phyloP scores from a whole-genome alignment of 345 rosid species.

The Odontarrhena argentea region DNA sequence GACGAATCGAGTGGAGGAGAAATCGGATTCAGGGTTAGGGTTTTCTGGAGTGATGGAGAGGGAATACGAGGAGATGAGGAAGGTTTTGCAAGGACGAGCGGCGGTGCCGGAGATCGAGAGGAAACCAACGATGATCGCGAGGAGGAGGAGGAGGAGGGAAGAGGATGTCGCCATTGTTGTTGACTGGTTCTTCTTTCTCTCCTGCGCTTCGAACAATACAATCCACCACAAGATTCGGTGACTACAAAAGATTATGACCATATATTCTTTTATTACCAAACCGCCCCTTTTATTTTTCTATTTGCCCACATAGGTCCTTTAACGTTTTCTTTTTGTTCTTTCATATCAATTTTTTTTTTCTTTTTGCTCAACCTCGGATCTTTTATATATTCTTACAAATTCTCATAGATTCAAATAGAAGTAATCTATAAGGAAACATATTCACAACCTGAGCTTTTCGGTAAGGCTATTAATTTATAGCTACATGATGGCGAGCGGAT shows the following conservation, averaged over 20 bases:
- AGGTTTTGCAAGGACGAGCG: constrained; percentile 58
- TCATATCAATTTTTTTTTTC: no score
- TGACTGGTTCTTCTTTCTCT: constrained; percentile 5
- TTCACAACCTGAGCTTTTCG: no score
- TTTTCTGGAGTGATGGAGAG: constrained; percentile 60
- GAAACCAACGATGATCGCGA: constrained; percentile 38
- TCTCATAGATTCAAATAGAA: no score
- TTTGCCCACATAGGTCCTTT: no score
- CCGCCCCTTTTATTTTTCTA: no score
- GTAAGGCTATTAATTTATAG: no score
- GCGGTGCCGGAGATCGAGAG: constrained; percentile 42
- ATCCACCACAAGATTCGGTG: constrained; percentile 9
- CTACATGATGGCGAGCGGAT: no score
- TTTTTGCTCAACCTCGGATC: no score
- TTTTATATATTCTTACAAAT: no score
- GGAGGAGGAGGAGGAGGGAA: constrained; percentile 33
- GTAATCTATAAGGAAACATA: no score
- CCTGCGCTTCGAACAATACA: background rate
- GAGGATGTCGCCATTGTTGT: constrained; percentile 43
- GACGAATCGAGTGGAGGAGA: constrained; percentile 51
- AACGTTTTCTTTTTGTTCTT: no score
- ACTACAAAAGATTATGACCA: constrained; percentile 3
- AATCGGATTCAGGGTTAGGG: constrained; percentile 47
- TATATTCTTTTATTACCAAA: no score
- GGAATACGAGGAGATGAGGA: constrained; percentile 70